phyloP scores from a whole-genome alignment of 2,329 filamentous ascomycete species.

The Colletotrichum sp. region DNA sequence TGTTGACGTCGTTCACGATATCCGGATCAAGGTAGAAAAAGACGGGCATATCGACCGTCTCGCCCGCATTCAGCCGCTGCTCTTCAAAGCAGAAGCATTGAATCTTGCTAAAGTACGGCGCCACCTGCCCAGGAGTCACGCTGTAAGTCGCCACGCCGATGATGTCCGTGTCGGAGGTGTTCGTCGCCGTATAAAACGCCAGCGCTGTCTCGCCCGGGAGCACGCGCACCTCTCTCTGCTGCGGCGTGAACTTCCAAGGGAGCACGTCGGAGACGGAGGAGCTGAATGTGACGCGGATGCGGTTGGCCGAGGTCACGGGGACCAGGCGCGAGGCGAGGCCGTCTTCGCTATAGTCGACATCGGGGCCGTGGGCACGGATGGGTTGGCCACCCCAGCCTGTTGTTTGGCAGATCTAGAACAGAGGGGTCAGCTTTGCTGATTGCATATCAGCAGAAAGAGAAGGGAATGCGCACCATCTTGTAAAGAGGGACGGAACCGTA shows the following conservation, averaged over 20 bases:
- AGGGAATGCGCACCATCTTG: constrained; percentile 69
- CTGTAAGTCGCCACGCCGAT: constrained; percentile 98
- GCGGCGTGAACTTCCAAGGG: constrained; percentile 96
- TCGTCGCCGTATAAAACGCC: constrained; percentile 97
- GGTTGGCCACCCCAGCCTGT: constrained; percentile 94
- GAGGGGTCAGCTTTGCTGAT: constrained; percentile 7
- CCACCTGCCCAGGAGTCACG: constrained; percentile 93
- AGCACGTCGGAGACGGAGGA: constrained; percentile 93
- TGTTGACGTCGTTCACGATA: constrained; percentile 87
- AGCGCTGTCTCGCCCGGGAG: constrained; percentile 95
- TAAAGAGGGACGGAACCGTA: constrained; percentile 88
- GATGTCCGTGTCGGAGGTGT: constrained; percentile 88
- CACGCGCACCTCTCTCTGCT: constrained; percentile 95
- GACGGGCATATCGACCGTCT: constrained; percentile 99
- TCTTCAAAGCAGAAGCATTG: constrained; percentile 99
- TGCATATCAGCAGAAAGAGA: constrained; percentile 4
- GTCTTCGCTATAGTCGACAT: constrained; percentile 47
- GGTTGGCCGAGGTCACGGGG: constrained; percentile 80
- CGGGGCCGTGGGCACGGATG: constrained; percentile 73
- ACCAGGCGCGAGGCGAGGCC: constrained; percentile 79
- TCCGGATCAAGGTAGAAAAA: constrained; percentile 99
- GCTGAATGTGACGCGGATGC: constrained; percentile 95
- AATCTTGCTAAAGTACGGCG: constrained; percentile 98
- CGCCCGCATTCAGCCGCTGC: constrained; percentile 90
- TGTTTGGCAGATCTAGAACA: constrained; percentile 75